Percentiles rank a stretch among this genome's conserved stretches.
Evolutionary conservation across 192 early-diverging fungal genomes (phyloP).

Genomic region (Coemansia sp.): DNA sequence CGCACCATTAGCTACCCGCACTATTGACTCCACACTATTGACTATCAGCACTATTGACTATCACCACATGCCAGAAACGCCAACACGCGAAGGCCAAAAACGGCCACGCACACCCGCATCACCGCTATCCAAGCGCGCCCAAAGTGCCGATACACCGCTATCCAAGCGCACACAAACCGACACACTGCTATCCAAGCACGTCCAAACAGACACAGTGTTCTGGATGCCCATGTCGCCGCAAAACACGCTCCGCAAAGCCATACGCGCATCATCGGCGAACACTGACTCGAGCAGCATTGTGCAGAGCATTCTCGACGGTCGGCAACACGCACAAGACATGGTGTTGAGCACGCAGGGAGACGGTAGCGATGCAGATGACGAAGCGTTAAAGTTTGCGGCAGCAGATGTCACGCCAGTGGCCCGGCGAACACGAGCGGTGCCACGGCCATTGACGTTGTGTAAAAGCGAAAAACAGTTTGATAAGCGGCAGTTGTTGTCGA

Average conservation of each 20-base stretch:
- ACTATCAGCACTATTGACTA: background rate
- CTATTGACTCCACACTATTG: background rate
- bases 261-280: conserved; percentile 11
- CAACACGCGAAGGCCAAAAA: conserved; percentile 12
- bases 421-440: conserved; percentile 15
- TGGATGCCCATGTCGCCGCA: conserved; percentile 52
- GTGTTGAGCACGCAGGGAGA: background rate
- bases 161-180: conserved; percentile 22
- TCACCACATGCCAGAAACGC: conserved; percentile 1
- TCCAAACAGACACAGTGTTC: conserved; percentile 14
- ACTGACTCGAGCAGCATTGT: conserved; percentile 26
- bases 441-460: conserved; percentile 27
- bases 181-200: conserved; percentile 20
- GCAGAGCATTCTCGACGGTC: conserved; percentile 40
- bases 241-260: conserved; percentile 35
- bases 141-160: conserved; percentile 17
- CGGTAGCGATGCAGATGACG: background rate
- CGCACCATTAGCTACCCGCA: too few relatives aligned
- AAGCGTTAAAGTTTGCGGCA: background rate
- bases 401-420: background rate
- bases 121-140: conserved; percentile 12
- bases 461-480: conserved; percentile 37
- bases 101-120: conserved; percentile 22
- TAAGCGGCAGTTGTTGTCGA: conserved; percentile 41
- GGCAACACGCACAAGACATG: conserved; percentile 8